Evolutionary conservation across 768 basidiomycete genomes (phyloP).

Genomic region (Lenzites betulinus): DNA sequence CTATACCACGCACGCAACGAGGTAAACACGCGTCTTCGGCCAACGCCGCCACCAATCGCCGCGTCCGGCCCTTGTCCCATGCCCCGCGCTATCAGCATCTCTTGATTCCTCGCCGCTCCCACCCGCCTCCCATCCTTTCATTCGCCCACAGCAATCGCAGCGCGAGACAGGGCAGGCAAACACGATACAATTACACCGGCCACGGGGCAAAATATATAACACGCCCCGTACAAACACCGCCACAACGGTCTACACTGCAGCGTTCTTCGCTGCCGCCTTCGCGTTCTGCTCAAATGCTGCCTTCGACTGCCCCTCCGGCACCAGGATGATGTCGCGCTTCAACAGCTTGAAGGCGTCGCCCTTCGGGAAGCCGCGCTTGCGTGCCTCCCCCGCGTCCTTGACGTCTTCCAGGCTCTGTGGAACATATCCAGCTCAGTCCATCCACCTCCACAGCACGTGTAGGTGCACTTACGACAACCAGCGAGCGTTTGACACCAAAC

Average conservation of each 20-base stretch:
- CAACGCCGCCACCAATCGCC: constrained; percentile 10
- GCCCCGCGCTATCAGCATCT: constrained; percentile 13
- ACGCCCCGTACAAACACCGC: neutral
- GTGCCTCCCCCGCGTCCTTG: constrained; percentile 53
- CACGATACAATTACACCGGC: constrained; percentile 16
- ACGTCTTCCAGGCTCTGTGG: constrained; percentile 54
- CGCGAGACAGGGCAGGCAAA: constrained; percentile 14
- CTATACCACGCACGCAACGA: constrained; percentile 20
- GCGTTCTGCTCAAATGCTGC: constrained; percentile 29
- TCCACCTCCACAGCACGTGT: neutral
- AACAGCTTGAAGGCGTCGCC: constrained; percentile 51
- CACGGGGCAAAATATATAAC: constrained; percentile 3
- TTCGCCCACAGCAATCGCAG: constrained; percentile 7
- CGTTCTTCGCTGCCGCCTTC: constrained; percentile 25
- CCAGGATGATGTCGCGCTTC: constrained; percentile 47
- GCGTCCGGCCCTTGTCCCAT: constrained; percentile 5
- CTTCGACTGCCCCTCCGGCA: constrained; percentile 44
- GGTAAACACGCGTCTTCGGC: constrained; percentile 25
- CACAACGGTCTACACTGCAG: neutral
- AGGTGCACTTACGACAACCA: constrained; percentile 62
- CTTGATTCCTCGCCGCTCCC: neutral
- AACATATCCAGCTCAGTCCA: neutral
- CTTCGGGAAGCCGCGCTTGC: constrained; percentile 54
- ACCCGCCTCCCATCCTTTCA: neutral
- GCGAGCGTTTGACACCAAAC: constrained; percentile 79